These are phyloP conservation scores for Boeremia exigua DNA, from an alignment of 2,329 filamentous ascomycete genomes.

Conservation along the genomic window DNA sequence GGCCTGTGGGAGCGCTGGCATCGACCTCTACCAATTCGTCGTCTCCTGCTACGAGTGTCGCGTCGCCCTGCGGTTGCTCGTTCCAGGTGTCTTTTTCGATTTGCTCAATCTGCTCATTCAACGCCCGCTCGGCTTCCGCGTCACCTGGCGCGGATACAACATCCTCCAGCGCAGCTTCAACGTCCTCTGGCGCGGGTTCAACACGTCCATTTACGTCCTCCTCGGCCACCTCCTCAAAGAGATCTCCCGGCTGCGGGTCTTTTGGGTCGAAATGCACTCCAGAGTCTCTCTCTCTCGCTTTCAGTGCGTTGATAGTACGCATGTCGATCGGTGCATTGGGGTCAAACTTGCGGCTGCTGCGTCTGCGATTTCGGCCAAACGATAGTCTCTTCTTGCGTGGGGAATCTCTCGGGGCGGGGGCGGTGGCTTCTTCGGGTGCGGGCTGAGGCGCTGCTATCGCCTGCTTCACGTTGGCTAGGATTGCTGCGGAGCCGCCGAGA, in stretches of 20 bases:
- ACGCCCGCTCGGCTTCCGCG: background rate
- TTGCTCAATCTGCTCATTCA: background rate
- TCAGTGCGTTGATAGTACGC: constrained; percentile 27
- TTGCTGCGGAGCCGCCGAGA: constrained; percentile 53
- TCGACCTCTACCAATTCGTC: constrained; percentile 14
- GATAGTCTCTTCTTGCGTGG: constrained; percentile 37
- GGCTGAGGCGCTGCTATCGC: constrained; percentile 24
- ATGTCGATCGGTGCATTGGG: constrained; percentile 33
- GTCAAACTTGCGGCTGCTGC: constrained; percentile 40
- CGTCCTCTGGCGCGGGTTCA: constrained; percentile 8
- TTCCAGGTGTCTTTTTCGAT: constrained; percentile 17
- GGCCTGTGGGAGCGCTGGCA: constrained; percentile 12
- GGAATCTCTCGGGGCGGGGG: constrained; percentile 16
- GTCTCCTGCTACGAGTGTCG: constrained; percentile 16
- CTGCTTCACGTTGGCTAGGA: constrained; percentile 41
- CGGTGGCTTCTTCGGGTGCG: constrained; percentile 3
- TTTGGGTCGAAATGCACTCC: constrained; percentile 18
- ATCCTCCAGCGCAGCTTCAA: constrained; percentile 7
- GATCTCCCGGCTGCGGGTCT: constrained; percentile 12
- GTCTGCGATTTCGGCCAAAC: constrained; percentile 33
- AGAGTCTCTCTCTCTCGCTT: constrained; percentile 28
- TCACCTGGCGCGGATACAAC: constrained; percentile 5
- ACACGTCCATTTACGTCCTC: background rate
- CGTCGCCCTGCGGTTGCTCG: constrained; percentile 9
- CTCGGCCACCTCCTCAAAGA: background rate